Evolutionary conservation across 495 filamentous ascomycete genomes (phyloP).

Genomic region (Aspergillus cavernicola): DNA sequence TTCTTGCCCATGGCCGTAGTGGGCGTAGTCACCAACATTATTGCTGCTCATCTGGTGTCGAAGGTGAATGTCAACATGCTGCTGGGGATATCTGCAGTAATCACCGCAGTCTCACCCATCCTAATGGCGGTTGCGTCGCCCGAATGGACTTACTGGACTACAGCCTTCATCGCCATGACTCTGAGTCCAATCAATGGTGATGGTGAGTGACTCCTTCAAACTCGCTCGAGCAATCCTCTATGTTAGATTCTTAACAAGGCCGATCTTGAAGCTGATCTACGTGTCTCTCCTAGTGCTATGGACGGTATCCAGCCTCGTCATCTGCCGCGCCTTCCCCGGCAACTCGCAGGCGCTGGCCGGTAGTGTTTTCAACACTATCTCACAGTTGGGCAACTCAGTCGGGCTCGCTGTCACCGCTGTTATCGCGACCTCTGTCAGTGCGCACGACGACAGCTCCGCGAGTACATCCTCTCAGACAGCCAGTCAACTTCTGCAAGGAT

Average conservation of each 20-base stretch:
- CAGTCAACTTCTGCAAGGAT: slow-evolving; percentile 42
- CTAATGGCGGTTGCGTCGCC: slow-evolving; percentile 28
- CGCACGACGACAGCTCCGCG: neutral
- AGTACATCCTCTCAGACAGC: slow-evolving; percentile 19
- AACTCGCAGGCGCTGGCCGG: slow-evolving; percentile 44
- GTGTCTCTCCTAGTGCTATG: slow-evolving; percentile 30
- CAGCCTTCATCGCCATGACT: slow-evolving; percentile 20
- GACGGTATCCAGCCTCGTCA: slow-evolving; percentile 50
- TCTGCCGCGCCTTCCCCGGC: slow-evolving; percentile 34
- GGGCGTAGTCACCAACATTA: neutral
- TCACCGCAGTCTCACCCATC: slow-evolving; percentile 11
- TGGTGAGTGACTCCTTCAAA: slow-evolving; percentile 7
- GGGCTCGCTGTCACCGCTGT: slow-evolving; percentile 49
- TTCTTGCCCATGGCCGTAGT: neutral
- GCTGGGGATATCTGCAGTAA: neutral
- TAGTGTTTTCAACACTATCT: slow-evolving; percentile 56
- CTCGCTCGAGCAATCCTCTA: neutral
- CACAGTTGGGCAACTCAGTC: slow-evolving; percentile 53
- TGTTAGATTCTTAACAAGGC: no score
- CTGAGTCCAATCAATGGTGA: slow-evolving; percentile 41
- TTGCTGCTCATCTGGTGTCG: neutral
- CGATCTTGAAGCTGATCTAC: neutral
- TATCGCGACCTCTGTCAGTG: slow-evolving; percentile 43
- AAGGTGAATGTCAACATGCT: neutral
- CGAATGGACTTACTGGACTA: slow-evolving; percentile 24